Conservation (phyloP, 2,329 filamentous ascomycete species). For the Aspergillus sojae region DNA sequence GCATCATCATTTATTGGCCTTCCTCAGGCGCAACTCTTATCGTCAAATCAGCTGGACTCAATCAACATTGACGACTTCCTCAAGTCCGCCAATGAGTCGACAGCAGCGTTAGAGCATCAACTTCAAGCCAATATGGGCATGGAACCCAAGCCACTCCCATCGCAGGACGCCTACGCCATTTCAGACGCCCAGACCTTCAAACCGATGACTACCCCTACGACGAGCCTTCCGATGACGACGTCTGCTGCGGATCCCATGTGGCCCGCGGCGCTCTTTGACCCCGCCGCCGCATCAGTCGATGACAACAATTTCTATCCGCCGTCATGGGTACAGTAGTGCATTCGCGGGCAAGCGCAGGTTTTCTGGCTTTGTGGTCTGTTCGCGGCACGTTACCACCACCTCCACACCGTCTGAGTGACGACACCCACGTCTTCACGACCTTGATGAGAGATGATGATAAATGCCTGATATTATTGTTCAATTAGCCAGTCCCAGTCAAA, state of each 20-base stretch:
- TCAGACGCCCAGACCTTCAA: slow-evolving; percentile 28
- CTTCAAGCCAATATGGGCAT: slow-evolving; percentile 42
- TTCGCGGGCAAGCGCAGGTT: slow-evolving; percentile 10
- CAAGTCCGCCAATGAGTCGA: slow-evolving; percentile 45
- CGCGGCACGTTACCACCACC: slow-evolving; percentile 41
- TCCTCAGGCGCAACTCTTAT: slow-evolving; percentile 44
- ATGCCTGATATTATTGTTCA: slow-evolving; percentile 36
- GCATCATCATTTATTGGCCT: slow-evolving; percentile 47
- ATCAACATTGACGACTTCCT: slow-evolving; percentile 50
- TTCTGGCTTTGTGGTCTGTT: slow-evolving; percentile 27
- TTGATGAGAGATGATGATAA: slow-evolving; percentile 51
- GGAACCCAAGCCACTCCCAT: slow-evolving; percentile 35
- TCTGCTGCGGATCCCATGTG: slow-evolving; percentile 37
- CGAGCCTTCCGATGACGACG: slow-evolving; percentile 26
- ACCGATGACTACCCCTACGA: slow-evolving; percentile 22
- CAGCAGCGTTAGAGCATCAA: slow-evolving; percentile 43
- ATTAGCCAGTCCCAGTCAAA: slow-evolving; percentile 39
- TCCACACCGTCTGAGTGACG: slow-evolving; percentile 39
- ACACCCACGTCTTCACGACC: slow-evolving; percentile 39
- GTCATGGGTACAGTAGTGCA: slow-evolving; percentile 33
- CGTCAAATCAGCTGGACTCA: slow-evolving; percentile 43
- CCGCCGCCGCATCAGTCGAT: slow-evolving; percentile 33
- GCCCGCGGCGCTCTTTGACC: slow-evolving; percentile 36
- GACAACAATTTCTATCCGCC: slow-evolving; percentile 31
- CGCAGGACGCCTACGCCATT: slow-evolving; percentile 34